phyloP scores from a whole-genome alignment of 2,329 filamentous ascomycete species.

The Epichloe festucae region DNA sequence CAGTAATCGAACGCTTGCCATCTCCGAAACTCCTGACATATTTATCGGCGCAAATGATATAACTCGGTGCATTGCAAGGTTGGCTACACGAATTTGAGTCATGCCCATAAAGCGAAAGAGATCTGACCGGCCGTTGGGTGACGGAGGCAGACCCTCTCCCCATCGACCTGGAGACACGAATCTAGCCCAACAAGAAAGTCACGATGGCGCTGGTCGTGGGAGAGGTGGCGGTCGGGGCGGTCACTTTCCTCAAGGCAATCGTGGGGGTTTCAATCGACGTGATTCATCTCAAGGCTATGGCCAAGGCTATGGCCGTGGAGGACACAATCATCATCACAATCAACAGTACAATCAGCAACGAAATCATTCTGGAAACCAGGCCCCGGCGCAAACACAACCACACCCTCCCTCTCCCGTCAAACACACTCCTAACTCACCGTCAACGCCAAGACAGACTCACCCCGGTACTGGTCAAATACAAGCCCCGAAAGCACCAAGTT shows the following conservation, averaged over 20 bases:
- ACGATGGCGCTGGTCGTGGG: conserved; percentile 35
- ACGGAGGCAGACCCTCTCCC: conserved; percentile 44
- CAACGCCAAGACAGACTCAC: conserved; percentile 8
- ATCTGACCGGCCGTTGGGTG: conserved; percentile 34
- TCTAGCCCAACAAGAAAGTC: conserved; percentile 45
- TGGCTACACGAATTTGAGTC: conserved; percentile 12
- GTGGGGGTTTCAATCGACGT: conserved; percentile 36
- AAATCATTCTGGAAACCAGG: conserved; percentile 10
- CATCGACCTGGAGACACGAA: conserved; percentile 46
- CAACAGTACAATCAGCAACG: conserved; percentile 9
- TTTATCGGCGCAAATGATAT: conserved; percentile 21
- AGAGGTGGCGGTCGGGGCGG: conserved; percentile 26
- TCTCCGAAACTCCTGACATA: neutral
- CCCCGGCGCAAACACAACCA: conserved; percentile 10
- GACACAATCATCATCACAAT: conserved; percentile 11
- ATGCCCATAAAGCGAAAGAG: conserved; percentile 52
- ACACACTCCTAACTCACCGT: conserved; percentile 6
- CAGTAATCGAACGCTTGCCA: neutral
- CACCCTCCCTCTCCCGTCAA: conserved; percentile 12
- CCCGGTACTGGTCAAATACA: neutral
- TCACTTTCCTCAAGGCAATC: conserved; percentile 25
- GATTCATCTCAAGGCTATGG: conserved; percentile 32
- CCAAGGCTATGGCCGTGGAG: conserved; percentile 20
- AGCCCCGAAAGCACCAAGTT: conserved; percentile 7
- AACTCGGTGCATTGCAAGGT: conserved; percentile 10